A percentile compares a stretch with the other conserved stretches of the same genome.
phyloP scores from a whole-genome alignment of 1,139 yeast genomes.

The Zygoascus hellenicus region DNA sequence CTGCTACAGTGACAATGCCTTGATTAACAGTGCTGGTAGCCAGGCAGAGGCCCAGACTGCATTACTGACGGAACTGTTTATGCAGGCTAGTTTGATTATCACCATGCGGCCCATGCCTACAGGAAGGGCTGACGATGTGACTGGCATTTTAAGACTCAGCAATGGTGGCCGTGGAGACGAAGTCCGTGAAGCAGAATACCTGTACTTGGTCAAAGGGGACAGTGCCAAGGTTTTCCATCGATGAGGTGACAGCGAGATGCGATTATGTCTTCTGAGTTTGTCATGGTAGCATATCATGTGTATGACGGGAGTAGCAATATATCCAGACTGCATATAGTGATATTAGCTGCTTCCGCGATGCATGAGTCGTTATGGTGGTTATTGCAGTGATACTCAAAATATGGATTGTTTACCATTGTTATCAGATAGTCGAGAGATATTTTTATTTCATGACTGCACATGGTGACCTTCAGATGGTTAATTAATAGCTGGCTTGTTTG shows the following conservation, averaged over 20 bases:
- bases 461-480: too few species aligned
- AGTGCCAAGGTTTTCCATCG: slow-evolving; percentile 36
- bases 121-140: slow-evolving; percentile 77
- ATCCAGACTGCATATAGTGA: too few species aligned
- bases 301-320: too few species aligned
- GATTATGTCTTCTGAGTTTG: too few species aligned
- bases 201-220: slow-evolving; percentile 51
- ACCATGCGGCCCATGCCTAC: slow-evolving; percentile 62
- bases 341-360: too few species aligned
- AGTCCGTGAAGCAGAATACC: slow-evolving; percentile 57
- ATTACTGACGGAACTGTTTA: slow-evolving; percentile 45
- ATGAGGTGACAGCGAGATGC: slow-evolving; percentile 21
- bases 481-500: too few species aligned
- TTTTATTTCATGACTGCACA: too few species aligned
- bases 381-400: too few species aligned
- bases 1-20: slow-evolving; percentile 36
- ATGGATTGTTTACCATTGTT: too few species aligned
- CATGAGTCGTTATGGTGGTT: too few species aligned
- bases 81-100: slow-evolving; percentile 47
- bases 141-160: slow-evolving; percentile 60
- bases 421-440: too few species aligned
- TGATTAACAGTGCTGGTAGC: slow-evolving; percentile 34
- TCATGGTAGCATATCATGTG: too few species aligned
- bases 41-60: slow-evolving; percentile 39
- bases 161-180: slow-evolving; percentile 42